Evolutionary conservation across 1,284 basidiomycete species (phyloP).

Genomic region (Thelephora terrestris): DNA sequence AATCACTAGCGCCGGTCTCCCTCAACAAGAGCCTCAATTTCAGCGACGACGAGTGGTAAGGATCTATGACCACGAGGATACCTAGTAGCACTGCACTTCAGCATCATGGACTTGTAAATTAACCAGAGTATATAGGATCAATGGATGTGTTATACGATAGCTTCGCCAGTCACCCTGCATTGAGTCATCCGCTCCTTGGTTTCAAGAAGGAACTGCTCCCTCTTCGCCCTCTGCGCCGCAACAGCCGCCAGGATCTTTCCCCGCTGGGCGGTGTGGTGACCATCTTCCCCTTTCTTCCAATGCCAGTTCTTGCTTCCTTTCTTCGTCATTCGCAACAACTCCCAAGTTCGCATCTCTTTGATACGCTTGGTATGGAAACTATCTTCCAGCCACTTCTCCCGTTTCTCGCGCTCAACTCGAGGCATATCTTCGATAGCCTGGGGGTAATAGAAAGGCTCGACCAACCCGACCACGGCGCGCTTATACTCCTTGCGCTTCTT

Average conservation of each 20-base stretch:
- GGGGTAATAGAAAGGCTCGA: slow-evolving; percentile 88
- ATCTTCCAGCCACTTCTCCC: slow-evolving; percentile 51
- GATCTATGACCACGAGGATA: background rate
- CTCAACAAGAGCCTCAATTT: background rate
- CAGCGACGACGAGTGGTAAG: background rate
- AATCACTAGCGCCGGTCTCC: background rate
- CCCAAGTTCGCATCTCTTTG: slow-evolving; percentile 31
- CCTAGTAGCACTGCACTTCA: background rate
- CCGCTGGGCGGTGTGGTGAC: slow-evolving; percentile 22
- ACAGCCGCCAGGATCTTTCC: slow-evolving; percentile 36
- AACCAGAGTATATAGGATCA: background rate
- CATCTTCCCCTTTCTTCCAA: slow-evolving; percentile 22
- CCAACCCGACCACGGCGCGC: slow-evolving; percentile 79
- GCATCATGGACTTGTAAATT: background rate
- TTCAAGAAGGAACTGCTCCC: slow-evolving; percentile 41
- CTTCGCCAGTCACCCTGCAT: slow-evolving; percentile 22
- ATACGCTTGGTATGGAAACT: slow-evolving; percentile 40
- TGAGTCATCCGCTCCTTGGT: slow-evolving; percentile 34
- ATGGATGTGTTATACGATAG: background rate
- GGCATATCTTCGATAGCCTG: slow-evolving; percentile 70
- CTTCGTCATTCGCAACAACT: slow-evolving; percentile 37
- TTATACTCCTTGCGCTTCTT: slow-evolving; percentile 56
- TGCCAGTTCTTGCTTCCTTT: slow-evolving; percentile 37
- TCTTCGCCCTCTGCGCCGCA: slow-evolving; percentile 43
- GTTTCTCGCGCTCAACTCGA: slow-evolving; percentile 36